A percentile compares a stretch with the other conserved stretches of the same genome.
Evolutionary conservation across 139 green algal species (phyloP).

Genomic region (Nannochloris sp.): DNA sequence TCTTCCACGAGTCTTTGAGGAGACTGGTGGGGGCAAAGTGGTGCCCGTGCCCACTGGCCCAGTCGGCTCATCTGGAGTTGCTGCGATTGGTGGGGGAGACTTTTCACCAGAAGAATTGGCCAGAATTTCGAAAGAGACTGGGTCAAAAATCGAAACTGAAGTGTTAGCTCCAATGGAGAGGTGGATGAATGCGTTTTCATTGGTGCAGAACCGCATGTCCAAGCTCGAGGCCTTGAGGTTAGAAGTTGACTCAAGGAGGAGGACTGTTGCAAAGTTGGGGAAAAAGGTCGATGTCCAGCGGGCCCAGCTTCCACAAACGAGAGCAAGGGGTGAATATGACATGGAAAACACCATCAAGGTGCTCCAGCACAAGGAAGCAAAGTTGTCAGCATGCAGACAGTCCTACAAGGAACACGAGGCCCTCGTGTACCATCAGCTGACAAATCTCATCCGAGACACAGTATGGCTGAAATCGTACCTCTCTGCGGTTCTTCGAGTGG

Average conservation of each 20-base stretch:
- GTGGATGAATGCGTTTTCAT: conserved; percentile 62
- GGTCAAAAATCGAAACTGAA: conserved; percentile 61
- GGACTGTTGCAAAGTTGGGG: conserved; percentile 61
- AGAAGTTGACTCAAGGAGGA: conserved; percentile 72
- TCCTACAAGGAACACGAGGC: conserved; percentile 71
- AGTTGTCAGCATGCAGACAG: conserved; percentile 56
- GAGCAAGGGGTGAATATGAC: conserved; percentile 51
- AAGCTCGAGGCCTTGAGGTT: conserved; percentile 65
- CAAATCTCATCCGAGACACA: conserved; percentile 72
- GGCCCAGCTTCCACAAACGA: conserved; percentile 33
- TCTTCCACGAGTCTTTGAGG: conserved; percentile 70
- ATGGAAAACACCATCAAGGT: conserved; percentile 57
- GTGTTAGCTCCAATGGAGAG: conserved; percentile 67
- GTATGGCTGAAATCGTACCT: conserved; percentile 73
- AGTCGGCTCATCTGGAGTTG: conserved; percentile 10
- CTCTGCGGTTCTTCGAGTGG: conserved; percentile 49
- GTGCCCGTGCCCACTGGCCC: conserved; percentile 34
- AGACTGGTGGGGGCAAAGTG: conserved; percentile 52
- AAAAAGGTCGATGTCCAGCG: conserved; percentile 42
- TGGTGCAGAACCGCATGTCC: conserved; percentile 60
- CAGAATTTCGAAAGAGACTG: conserved; percentile 46
- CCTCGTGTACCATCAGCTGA: conserved; percentile 71
- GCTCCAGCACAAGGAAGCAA: conserved; percentile 69
- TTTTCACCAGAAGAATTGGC: conserved; percentile 57
- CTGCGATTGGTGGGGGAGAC: conserved; percentile 52